Percentiles rank a stretch among this genome's conserved stretches.
phyloP scores from a whole-genome alignment of 139 green algal genomes.

The Micractinium conductrix region DNA sequence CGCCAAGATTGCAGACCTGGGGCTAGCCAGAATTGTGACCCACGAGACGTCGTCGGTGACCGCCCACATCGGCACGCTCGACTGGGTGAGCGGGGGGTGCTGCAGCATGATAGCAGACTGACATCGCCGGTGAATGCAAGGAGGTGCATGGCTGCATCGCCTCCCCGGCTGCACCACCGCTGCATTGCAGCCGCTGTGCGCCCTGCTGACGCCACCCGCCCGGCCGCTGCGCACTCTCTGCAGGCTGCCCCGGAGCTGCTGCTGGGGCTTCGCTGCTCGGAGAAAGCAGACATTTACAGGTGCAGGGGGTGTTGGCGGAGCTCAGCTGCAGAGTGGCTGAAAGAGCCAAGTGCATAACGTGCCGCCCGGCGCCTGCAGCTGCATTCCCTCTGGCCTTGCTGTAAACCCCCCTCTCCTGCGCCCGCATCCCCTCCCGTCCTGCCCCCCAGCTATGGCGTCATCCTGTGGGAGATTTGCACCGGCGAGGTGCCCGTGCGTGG shows the following conservation, averaged over 20 bases:
- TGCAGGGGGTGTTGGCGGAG: not conserved
- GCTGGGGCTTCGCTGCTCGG: conserved; percentile 35
- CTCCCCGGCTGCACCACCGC: too few species aligned
- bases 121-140: too few species aligned
- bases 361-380: too few species aligned
- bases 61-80: not conserved
- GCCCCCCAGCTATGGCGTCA: not conserved
- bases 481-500: not conserved
- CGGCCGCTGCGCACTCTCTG: not conserved
- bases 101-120: too few species aligned
- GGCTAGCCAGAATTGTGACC: conserved; percentile 47
- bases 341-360: not conserved
- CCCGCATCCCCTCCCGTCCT: not conserved
- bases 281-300: conserved; percentile 51
- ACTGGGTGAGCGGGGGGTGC: not conserved
- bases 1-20: conserved; percentile 54
- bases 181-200: too few species aligned
- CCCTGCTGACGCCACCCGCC: not conserved
- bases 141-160: not conserved
- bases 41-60: not conserved
- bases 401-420: not conserved
- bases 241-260: conserved; percentile 51
- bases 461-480: conserved; percentile 29
- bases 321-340: too few species aligned
- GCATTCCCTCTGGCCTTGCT: not conserved